Evolutionary conservation across 257 asterid genomes (phyloP), one percentile per base, ranked within the genome.

Genomic region (Nicotiana otophora): DNA sequence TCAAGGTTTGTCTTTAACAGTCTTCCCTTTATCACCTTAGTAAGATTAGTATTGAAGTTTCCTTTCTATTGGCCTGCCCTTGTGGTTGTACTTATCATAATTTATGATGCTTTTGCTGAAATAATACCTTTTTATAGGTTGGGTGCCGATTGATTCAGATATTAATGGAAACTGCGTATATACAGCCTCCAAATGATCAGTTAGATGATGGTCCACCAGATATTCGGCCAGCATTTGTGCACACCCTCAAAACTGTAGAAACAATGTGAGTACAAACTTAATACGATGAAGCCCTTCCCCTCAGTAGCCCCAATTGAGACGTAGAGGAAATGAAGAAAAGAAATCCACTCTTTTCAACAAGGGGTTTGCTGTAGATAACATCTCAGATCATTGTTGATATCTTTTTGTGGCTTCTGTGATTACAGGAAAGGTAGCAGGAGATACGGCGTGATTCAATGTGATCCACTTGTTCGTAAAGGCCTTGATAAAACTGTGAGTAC

Each of bases 361-460:
- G 79, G 61, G 79, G 12, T 46, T 46, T 1, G 39, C 30, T 74
- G 61, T 8, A 51, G 63, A 75, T 75, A 26, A 51, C 80, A 51
- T 75, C 39, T 51, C 23, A 7, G 20, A 48, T 83, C 51, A 54
- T 46, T 83, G 28, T 53, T 68, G 54, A 81, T 58, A 10, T 51
- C 31, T 10, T 63, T 23, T 34, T 46, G 23, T 57, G 57, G 68
- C 72, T 78, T 66, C 55, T 31, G 9, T 62, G 51, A 66, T 80
- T 84, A 82, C 84, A 96, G 98, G 89, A 86, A 65, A 77, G 97
- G 95, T 63, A 83, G 36, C 85, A 89, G 95, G 89, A 96, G 98
- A 88, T 96, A 91, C 84, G 99, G 99, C 81, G 96, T 96, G 81
- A 96, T 96, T 57, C 92, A 94, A 89, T 94, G 98, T 87, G 98